phyloP scores from a whole-genome alignment of 1,139 yeast genomes.

The Lodderomyces jiufengensis region DNA sequence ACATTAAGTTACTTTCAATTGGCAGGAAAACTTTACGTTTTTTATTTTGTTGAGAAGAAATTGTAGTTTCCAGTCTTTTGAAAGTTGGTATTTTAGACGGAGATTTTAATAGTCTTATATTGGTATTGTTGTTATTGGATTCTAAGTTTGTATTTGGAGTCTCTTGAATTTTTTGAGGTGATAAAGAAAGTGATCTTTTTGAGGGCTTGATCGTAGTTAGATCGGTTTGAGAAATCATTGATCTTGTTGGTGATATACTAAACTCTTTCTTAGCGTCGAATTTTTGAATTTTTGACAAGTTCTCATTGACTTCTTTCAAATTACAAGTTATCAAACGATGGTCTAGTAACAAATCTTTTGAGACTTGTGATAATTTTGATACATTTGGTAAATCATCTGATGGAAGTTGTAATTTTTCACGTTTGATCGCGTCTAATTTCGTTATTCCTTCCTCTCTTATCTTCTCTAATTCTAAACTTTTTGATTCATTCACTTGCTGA shows the following conservation, averaged over 20 bases:
- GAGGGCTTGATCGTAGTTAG: background rate
- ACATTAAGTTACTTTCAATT: constrained; percentile 5
- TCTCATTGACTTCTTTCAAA: constrained; percentile 9
- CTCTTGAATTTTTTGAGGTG: constrained; percentile 3
- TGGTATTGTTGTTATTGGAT: no score
- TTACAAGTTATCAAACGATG: constrained; percentile 4
- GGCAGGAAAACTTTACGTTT: constrained; percentile 9
- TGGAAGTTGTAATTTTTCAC: constrained; percentile 5
- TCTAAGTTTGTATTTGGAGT: no score
- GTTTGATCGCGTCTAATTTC: constrained; percentile 3
- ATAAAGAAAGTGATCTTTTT: constrained; percentile 4
- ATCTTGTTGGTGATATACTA: constrained; percentile 11
- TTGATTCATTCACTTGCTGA: constrained; percentile 5
- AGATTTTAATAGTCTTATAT: no score
- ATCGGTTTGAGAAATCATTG: background rate
- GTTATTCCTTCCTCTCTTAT: constrained; percentile 2
- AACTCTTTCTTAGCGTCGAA: constrained; percentile 13
- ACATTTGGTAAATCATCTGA: constrained; percentile 9
- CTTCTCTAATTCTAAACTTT: constrained; percentile 1
- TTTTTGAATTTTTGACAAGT: constrained; percentile 11
- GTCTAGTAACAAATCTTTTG: constrained; percentile 3
- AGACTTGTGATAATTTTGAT: constrained; percentile 10
- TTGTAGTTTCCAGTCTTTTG: constrained; percentile 8
- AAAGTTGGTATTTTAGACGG: constrained; percentile 11
- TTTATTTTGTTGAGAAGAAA: constrained; percentile 4